A percentile compares a stretch with the other conserved stretches of the same genome.
Conservation (phyloP, 139 green algal genomes). For the Nannochloris sp. region DNA sequence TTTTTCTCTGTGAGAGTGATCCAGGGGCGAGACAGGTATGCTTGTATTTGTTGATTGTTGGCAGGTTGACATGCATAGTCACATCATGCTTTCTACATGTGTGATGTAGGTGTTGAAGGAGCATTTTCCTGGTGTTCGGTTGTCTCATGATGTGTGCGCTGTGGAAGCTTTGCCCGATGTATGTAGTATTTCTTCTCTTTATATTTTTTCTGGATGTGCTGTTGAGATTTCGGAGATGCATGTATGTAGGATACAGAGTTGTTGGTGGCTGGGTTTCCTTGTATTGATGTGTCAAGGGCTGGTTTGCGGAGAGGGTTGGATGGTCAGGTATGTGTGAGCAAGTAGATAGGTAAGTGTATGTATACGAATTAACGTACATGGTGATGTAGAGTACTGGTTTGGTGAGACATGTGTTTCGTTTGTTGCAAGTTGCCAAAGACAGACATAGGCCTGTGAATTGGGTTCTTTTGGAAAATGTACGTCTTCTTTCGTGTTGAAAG, state of each 20-base stretch:
- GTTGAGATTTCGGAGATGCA: neutral
- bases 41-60: too few relatives aligned
- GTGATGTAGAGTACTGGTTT: constrained; percentile 49
- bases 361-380: too few relatives aligned
- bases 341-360: too few relatives aligned
- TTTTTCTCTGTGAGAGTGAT: constrained; percentile 72
- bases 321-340: constrained; percentile 16
- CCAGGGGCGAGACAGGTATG: constrained; percentile 63
- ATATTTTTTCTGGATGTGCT: neutral
- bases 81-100: neutral
- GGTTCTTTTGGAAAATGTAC: constrained; percentile 83
- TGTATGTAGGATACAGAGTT: constrained; percentile 60
- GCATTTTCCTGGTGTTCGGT: constrained; percentile 8
- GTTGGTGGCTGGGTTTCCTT: constrained; percentile 80
- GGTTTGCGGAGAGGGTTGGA: constrained; percentile 54
- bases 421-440: constrained; percentile 44
- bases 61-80: too few relatives aligned
- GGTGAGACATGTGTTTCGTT: constrained; percentile 75
- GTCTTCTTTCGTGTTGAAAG: constrained; percentile 26
- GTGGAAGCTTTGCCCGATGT: constrained; percentile 26
- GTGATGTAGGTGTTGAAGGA: constrained; percentile 12
- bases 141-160: constrained; percentile 19
- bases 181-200: neutral
- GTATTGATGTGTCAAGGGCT: constrained; percentile 68
- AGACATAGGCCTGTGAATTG: constrained; percentile 54